A percentile compares a stretch with the other conserved stretches of the same genome.
Evolutionary conservation across 164 flowering plant species (phyloP).

Genomic region (Vitis labrusca): DNA sequence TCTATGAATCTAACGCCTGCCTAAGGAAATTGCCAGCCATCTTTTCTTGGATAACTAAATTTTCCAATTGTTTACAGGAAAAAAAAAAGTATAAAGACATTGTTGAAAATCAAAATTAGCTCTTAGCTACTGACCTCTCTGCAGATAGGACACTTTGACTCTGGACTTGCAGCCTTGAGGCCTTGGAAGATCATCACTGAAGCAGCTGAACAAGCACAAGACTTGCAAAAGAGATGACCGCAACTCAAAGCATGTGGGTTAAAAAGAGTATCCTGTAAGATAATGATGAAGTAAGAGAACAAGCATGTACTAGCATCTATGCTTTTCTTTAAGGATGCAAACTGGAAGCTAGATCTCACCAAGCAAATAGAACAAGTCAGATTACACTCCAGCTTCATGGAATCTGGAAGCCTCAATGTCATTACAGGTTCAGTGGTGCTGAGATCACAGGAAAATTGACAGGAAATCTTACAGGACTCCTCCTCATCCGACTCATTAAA

Average conservation of each 20-base stretch:
- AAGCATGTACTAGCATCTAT: not conserved
- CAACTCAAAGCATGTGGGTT: conserved; percentile 88
- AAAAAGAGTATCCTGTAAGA: conserved; percentile 64
- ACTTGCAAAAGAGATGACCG: conserved; percentile 53
- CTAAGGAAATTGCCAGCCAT: too few relatives aligned
- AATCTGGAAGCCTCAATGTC: conserved; percentile 57
- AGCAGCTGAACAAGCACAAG: conserved; percentile 9
- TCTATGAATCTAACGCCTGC: too few relatives aligned
- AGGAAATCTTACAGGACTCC: conserved; percentile 21
- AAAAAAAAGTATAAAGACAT: too few relatives aligned
- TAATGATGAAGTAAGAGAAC: not conserved
- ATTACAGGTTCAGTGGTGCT: conserved; percentile 38
- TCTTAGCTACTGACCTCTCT: conserved; percentile 1
- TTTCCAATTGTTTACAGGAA: too few relatives aligned
- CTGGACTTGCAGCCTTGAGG: conserved; percentile 2
- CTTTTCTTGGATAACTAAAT: too few relatives aligned
- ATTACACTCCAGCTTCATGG: conserved; percentile 60
- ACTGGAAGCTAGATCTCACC: conserved; percentile 41
- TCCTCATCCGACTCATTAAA: conserved; percentile 33
- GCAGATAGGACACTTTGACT: conserved; percentile 5
- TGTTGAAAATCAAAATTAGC: too few relatives aligned
- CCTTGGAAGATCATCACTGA: conserved; percentile 8
- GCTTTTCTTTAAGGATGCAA: not conserved
- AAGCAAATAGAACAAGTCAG: conserved; percentile 85
- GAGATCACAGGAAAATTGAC: conserved; percentile 54